Percentiles rank a stretch among this genome's conserved stretches.
phyloP scores from a whole-genome alignment of 495 filamentous ascomycete genomes.

The Podospora australis region DNA sequence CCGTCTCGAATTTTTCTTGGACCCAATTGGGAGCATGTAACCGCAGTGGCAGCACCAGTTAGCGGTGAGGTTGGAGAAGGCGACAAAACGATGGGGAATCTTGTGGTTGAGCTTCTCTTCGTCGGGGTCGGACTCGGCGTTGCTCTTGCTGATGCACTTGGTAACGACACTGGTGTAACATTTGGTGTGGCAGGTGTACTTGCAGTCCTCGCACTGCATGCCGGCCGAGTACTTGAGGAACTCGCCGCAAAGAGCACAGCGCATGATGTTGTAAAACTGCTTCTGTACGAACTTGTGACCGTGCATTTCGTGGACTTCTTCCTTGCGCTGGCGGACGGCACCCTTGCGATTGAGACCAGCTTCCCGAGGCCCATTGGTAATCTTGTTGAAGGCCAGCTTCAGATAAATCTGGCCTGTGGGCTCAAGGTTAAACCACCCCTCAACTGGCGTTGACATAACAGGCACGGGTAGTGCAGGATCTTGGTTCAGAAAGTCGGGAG shows the following conservation, averaged over 20 bases:
- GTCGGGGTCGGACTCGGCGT: slow-evolving; percentile 94
- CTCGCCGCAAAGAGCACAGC: slow-evolving; percentile 94
- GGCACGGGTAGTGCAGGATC: slow-evolving; percentile 21
- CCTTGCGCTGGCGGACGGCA: slow-evolving; percentile 92
- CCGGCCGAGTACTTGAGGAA: slow-evolving; percentile 97
- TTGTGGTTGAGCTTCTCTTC: slow-evolving; percentile 99
- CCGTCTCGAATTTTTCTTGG: slow-evolving; percentile 82
- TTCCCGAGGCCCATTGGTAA: slow-evolving; percentile 62
- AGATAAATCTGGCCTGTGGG: slow-evolving; percentile 81
- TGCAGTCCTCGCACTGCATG: slow-evolving; percentile 99
- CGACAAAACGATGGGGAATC: slow-evolving; percentile 93
- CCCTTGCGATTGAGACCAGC: slow-evolving; percentile 89
- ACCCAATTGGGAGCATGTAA: slow-evolving; percentile 90
- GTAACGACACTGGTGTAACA: slow-evolving; percentile 97
- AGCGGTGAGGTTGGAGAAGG: slow-evolving; percentile 90
- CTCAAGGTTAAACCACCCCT: slow-evolving; percentile 95
- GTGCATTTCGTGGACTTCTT: slow-evolving; percentile 95
- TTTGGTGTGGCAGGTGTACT: slow-evolving; percentile 96
- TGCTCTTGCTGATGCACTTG: slow-evolving; percentile 99
- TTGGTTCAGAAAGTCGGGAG: slow-evolving; percentile 1
- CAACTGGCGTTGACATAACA: slow-evolving; percentile 63
- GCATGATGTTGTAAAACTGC: slow-evolving; percentile 99
- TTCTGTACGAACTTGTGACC: slow-evolving; percentile 97
- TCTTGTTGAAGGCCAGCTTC: slow-evolving; percentile 77
- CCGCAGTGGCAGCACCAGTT: slow-evolving; percentile 99